Evolutionary conservation across 768 basidiomycete species (phyloP).

Genomic region (Mrakia hoshinonis): DNA sequence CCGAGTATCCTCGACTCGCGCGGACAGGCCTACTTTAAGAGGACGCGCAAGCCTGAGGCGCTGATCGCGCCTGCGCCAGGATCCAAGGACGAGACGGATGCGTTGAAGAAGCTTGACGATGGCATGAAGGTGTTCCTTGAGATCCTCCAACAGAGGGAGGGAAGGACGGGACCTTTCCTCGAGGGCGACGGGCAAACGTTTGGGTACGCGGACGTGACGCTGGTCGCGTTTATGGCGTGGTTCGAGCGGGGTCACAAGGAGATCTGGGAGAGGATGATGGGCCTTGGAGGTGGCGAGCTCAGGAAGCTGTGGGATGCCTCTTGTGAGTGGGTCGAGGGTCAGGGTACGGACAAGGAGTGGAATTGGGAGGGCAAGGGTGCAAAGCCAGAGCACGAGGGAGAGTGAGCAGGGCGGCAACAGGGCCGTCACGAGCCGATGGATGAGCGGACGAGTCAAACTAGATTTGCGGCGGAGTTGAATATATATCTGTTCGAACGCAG

Average conservation of each 20-base stretch:
- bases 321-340: background rate
- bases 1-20: background rate
- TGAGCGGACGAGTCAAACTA: background rate
- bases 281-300: background rate
- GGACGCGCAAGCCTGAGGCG: background rate
- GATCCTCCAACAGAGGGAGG: background rate
- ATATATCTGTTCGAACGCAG: background rate
- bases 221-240: constrained; percentile 9
- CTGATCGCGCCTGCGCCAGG: background rate
- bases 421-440: background rate
- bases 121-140: background rate
- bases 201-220: constrained; percentile 9
- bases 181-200: background rate
- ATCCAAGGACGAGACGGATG: background rate
- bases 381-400: background rate
- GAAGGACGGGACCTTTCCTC: background rate
- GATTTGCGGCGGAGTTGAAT: too few relatives aligned
- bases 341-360: constrained; percentile 10
- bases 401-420: background rate
- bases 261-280: background rate
- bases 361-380: constrained; percentile 6
- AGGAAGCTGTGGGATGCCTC: background rate
- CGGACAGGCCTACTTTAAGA: background rate
- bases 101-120: background rate
- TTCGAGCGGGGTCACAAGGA: background rate